Evolutionary conservation across 768 basidiomycete species (phyloP), one percentile per base, ranked within the genome.

Genomic region (Guyanaporus albipodus): DNA sequence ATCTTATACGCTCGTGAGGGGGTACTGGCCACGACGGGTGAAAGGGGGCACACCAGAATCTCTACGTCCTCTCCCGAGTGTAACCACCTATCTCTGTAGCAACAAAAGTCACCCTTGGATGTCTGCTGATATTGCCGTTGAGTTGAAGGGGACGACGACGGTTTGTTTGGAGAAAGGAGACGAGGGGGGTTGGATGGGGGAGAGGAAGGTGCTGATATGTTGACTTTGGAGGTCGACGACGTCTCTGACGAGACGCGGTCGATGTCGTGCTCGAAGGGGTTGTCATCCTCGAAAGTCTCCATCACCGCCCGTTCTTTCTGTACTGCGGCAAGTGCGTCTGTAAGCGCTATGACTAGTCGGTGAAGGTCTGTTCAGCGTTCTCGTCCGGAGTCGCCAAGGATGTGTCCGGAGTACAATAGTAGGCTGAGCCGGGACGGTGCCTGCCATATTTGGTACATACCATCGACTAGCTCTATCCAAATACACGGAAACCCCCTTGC

Each of bases 21-120:
- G 34, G 38, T 35, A 14, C 12, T n/a, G 17, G 31, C 22, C 14
- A 21, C 5, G 43, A 22, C n/a, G 24, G 11, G 35, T 33, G 26
- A 7, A 23, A 18, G 28, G 12, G 12, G 26, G 42, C 6, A 72
- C 49, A 90, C 90, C 70, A 79, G 61, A 57, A 92, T 86, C 69
- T 91, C 89, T 17, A 80, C 72, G 58, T 90, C 88, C 35, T 91
- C 87, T 38, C 86, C 87, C 0, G 82, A 85, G 67, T 92, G 89
- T 51, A 92, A 60, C 65, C 82, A 82, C 57, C 79, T 76, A 61
- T 92, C 90, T 48, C 84, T 74, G 21, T 73, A 66, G 57, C 88
- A 91, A 61, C 88, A 91, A 57, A 83, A 87, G 64, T 90, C 87
- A 27, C 69, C 82, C 75, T 87, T 91, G 68, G 70, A 73, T n/a